phyloP scores from a whole-genome alignment of 306 rosid species.

The Malus orientalis region DNA sequence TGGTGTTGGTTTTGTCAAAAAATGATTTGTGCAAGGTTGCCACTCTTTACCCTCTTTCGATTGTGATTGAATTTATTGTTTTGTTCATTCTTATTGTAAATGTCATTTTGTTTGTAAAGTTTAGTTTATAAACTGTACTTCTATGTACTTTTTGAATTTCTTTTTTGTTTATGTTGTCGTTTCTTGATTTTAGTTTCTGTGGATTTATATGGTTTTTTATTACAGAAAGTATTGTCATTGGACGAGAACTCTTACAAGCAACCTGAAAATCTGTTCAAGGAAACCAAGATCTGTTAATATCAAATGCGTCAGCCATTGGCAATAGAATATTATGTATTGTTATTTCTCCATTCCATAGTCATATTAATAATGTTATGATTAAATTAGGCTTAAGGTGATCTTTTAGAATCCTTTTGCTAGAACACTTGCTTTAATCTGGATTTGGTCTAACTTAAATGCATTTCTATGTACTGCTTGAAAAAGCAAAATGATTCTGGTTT shows the following conservation, averaged over 20 bases:
- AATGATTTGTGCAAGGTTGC: conserved; percentile 48
- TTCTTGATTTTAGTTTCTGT: neutral
- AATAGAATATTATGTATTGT: conserved; percentile 41
- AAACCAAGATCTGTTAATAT: conserved; percentile 46
- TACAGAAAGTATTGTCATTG: conserved; percentile 56
- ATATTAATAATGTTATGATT: neutral
- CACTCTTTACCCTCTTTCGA: neutral
- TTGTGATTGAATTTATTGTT: too few species aligned
- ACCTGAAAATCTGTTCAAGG: conserved; percentile 56
- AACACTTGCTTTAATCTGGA: neutral
- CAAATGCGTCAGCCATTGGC: conserved; percentile 55
- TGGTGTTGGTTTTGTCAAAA: neutral
- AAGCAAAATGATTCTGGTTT: conserved; percentile 77
- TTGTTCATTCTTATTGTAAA: neutral
- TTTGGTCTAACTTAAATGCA: conserved; percentile 6
- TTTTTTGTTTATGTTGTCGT: neutral
- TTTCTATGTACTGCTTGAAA: conserved; percentile 53
- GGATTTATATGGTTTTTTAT: neutral
- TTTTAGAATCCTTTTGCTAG: neutral
- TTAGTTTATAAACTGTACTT: neutral
- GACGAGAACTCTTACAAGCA: conserved; percentile 37
- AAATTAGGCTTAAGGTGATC: neutral
- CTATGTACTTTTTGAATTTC: neutral
- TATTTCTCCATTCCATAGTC: neutral
- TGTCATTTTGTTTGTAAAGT: neutral